Evolutionary conservation across 176 grass and related monocot species (phyloP).

Genomic region (Musa troglodytarum): DNA sequence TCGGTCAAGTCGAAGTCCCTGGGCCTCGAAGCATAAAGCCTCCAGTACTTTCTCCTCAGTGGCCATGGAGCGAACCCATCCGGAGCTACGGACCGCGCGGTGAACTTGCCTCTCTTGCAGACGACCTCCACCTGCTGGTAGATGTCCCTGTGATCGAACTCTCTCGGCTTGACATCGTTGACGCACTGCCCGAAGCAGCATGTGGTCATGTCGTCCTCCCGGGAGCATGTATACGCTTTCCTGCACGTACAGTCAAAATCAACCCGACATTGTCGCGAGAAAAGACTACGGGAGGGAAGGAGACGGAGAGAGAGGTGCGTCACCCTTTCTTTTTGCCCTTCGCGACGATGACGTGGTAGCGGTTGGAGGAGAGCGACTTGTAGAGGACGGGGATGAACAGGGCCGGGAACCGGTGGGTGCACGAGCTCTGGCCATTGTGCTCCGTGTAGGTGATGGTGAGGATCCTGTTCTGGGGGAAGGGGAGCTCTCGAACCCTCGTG

Average conservation of each 20-base stretch:
- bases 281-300: not conserved
- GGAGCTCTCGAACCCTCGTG: constrained; percentile 21
- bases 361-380: constrained; percentile 16
- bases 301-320: not conserved
- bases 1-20: constrained; percentile 28
- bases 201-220: constrained; percentile 34
- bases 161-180: constrained; percentile 27
- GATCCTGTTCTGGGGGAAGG: constrained; percentile 40
- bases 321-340: constrained; percentile 24
- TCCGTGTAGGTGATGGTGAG: constrained; percentile 10
- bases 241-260: constrained; percentile 7
- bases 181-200: constrained; percentile 34
- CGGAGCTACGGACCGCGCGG: constrained; percentile 32
- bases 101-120: constrained; percentile 25
- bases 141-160: constrained; percentile 39
- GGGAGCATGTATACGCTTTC: constrained; percentile 32
- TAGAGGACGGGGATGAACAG: constrained; percentile 27
- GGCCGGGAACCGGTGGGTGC: not conserved
- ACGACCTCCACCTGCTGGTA: constrained; percentile 64
- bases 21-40: constrained; percentile 28
- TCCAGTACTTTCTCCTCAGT: constrained; percentile 37
- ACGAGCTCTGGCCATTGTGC: not conserved
- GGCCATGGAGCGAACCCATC: constrained; percentile 38
- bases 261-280: not conserved
- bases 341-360: constrained; percentile 22